These are phyloP conservation scores for Botrytis hyacinthi DNA, from an alignment of 2,329 filamentous ascomycete species.

Conservation along the genomic window DNA sequence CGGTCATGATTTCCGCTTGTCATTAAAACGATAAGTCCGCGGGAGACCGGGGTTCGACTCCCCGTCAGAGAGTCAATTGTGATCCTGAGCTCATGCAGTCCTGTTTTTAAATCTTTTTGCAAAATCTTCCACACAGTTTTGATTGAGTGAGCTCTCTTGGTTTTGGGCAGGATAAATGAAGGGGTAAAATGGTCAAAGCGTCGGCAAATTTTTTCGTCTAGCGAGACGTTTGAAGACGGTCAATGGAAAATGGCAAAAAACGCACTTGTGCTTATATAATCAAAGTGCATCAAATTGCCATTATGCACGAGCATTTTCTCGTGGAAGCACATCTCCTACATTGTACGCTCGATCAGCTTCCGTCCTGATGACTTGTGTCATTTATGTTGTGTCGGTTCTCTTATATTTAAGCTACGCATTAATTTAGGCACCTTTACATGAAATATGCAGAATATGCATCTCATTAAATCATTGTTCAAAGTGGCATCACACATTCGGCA, in stretches of 20 bases:
- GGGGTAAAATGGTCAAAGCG: neutral
- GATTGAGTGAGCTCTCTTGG: neutral
- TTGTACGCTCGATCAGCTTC: neutral
- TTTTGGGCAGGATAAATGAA: neutral
- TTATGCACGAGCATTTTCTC: neutral
- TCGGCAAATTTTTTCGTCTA: neutral
- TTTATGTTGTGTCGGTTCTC: neutral
- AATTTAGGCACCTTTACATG: too few species aligned
- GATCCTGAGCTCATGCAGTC: neutral
- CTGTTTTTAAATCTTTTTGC: neutral
- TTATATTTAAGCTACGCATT: neutral
- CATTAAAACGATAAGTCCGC: slow-evolving; percentile 26
- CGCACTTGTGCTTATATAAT: neutral
- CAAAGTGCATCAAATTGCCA: neutral
- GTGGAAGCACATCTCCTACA: neutral
- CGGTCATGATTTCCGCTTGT: slow-evolving; percentile 42
- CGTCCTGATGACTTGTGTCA: neutral
- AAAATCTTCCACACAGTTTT: neutral
- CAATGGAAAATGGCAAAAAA: neutral
- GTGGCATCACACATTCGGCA: neutral
- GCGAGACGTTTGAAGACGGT: neutral
- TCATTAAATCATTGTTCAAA: neutral
- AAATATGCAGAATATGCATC: neutral
- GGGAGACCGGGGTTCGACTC: slow-evolving; percentile 35
- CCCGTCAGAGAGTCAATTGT: slow-evolving; percentile 23